phyloP scores from a whole-genome alignment of 768 basidiomycete genomes.

The Collybia nuda region DNA sequence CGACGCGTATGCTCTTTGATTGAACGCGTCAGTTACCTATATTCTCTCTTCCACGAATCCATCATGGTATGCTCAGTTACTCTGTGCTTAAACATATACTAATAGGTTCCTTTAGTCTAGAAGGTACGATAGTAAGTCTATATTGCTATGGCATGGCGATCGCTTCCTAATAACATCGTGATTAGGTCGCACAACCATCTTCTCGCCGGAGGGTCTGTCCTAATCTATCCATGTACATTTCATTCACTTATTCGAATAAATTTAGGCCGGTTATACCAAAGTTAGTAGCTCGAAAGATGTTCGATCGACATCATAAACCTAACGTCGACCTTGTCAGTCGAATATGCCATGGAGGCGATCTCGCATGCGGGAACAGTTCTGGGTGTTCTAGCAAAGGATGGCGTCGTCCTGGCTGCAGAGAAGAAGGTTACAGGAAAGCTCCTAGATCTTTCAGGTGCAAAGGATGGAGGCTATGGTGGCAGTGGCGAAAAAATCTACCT shows the following conservation, averaged over 20 bases:
- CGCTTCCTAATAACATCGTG: constrained; percentile 18
- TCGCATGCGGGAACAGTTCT: constrained; percentile 93
- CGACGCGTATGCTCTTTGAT: constrained; percentile 39
- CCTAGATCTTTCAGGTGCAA: constrained; percentile 83
- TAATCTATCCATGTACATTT: constrained; percentile 3
- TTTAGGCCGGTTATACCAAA: constrained; percentile 95
- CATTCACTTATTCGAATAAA: constrained; percentile 11
- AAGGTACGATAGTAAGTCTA: constrained; percentile 87
- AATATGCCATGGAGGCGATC: constrained; percentile 99
- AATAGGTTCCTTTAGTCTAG: constrained; percentile 57
- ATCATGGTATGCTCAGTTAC: constrained; percentile 45
- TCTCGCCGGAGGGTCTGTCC: constrained; percentile 90
- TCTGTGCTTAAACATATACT: not conserved
- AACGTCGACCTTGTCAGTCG: constrained; percentile 54
- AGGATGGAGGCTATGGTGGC: constrained; percentile 89
- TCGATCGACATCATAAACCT: not conserved
- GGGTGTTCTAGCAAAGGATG: constrained; percentile 88
- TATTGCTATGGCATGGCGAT: constrained; percentile 3
- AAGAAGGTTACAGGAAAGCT: constrained; percentile 99
- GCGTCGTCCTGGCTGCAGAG: constrained; percentile 90
- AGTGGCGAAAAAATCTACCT: constrained; percentile 98
- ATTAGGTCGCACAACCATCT: constrained; percentile 93
- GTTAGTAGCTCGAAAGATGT: constrained; percentile 43
- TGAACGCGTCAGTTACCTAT: constrained; percentile 42
- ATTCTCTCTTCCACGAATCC: constrained; percentile 21